Evolutionary conservation across 2,329 filamentous ascomycete genomes (phyloP), one percentile per base, ranked within the genome.

Genomic region (Lasiodiplodia hormozganensis): DNA sequence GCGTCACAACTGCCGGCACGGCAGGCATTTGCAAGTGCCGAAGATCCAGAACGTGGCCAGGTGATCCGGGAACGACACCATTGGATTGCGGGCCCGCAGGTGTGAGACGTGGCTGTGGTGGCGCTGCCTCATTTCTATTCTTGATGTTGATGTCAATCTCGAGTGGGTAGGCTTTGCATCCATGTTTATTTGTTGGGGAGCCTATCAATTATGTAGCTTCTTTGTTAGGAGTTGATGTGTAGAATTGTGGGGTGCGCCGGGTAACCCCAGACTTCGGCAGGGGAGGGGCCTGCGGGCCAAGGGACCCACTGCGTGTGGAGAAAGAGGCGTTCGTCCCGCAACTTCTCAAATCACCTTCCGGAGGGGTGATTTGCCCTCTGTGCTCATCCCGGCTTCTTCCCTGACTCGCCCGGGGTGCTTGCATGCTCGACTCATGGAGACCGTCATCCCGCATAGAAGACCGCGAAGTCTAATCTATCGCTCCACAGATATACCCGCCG

Each of bases 401-500:
- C 54, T 28, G 12, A 16, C 54, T 57, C 31, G 18, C 51, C 23
- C 28, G 54, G 18, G 5, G 31, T 12, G 53, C 18, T 34, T 34
- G 31, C 31, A 34, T 34, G 31, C 31, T 10, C 54, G 31, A 8
- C 31, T 52, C 60, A 51, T 47, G 60, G 47, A 28, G n/a, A 21
- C 18, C 31, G 47, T 43, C 58, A 31, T 60, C 12, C 25, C 23
- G n/a, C 11, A 18, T 38, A 28, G 40, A 47, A 18, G 25, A 36
- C 18, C 21, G 11, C 16, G 47, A 64, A 51, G n/a, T 52, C 31
- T 51, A 52, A 64, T 25, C 16, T 4, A 8, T 28, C 60, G 60
- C 47, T 64, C 38, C 40, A 36, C 36, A 52, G 51, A 52, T 64
- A 52, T 64, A 64, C 47, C n/a, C 18, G 43, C 60, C 60, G 60